A percentile compares a stretch with the other conserved stretches of the same genome.
Evolutionary conservation across 2,329 filamentous ascomycete genomes (phyloP).

Genomic region (Cladosporium halotolerans): DNA sequence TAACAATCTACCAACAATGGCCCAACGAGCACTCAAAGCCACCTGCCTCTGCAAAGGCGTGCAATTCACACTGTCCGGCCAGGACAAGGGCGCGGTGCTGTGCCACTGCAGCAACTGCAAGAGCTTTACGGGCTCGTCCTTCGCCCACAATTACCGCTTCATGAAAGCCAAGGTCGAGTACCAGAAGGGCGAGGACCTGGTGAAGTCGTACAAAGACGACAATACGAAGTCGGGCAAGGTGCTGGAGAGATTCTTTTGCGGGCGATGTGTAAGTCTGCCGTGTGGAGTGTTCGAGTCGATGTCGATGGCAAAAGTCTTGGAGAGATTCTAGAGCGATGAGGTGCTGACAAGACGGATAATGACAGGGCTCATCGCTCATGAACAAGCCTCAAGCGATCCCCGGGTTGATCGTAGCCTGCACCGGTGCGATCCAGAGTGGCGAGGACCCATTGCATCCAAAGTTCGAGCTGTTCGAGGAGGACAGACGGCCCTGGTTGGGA

Average conservation of each 20-base stretch:
- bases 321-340: background rate
- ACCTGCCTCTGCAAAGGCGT: slow-evolving; percentile 26
- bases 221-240: slow-evolving; percentile 24
- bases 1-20: background rate
- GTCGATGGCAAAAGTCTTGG: background rate
- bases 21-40: slow-evolving; percentile 1
- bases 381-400: slow-evolving; percentile 1
- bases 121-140: slow-evolving; percentile 21
- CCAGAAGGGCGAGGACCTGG: slow-evolving; percentile 19
- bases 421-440: background rate
- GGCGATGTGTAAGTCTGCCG: slow-evolving; percentile 21
- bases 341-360: background rate
- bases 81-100: slow-evolving; percentile 25
- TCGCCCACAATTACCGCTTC: slow-evolving; percentile 27
- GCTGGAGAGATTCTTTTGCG: slow-evolving; percentile 24
- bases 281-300: background rate
- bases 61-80: slow-evolving; percentile 20
- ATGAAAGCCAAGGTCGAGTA: slow-evolving; percentile 21
- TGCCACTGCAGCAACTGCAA: slow-evolving; percentile 27
- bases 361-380: slow-evolving; percentile 6
- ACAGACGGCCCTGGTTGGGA: slow-evolving; percentile 4
- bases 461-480: slow-evolving; percentile 10
- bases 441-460: slow-evolving; percentile 3
- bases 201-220: slow-evolving; percentile 21
- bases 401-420: slow-evolving; percentile 1